These are phyloP conservation scores for Parasarocladium wereldwijsianum DNA, from an alignment of 2,329 filamentous ascomycete species.

Conservation along the genomic window DNA sequence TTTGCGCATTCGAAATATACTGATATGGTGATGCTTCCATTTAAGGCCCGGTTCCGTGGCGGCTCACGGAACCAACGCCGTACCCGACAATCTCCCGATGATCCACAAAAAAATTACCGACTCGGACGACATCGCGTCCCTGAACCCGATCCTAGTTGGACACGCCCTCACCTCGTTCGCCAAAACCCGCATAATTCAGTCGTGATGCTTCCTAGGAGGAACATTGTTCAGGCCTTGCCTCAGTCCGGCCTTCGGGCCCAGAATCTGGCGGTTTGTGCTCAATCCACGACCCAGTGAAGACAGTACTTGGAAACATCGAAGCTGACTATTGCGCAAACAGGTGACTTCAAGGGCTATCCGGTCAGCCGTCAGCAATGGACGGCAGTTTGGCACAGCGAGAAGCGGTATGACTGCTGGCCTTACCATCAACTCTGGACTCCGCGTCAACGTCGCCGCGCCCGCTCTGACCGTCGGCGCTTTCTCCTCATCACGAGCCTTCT, in stretches of 20 bases:
- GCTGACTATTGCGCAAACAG: not conserved
- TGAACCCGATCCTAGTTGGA: constrained; percentile 9
- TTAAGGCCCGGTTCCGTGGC: too few relatives aligned
- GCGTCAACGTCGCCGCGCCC: not conserved
- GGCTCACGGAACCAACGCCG: constrained; percentile 6
- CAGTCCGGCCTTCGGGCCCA: constrained; percentile 13
- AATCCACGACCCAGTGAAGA: not conserved
- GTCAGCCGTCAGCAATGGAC: constrained; percentile 17
- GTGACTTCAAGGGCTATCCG: constrained; percentile 12
- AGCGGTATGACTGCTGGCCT: constrained; percentile 10
- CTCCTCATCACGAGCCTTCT: constrained; percentile 15
- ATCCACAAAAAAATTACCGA: constrained; percentile 15
- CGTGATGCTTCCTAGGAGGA: constrained; percentile 31
- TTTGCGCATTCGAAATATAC: too few relatives aligned
- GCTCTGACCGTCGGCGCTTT: constrained; percentile 16
- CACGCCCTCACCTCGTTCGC: constrained; percentile 9
- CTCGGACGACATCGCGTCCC: constrained; percentile 4
- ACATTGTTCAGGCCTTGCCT: constrained; percentile 24
- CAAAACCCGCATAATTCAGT: constrained; percentile 7
- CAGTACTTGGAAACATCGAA: too few relatives aligned
- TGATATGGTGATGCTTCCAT: too few relatives aligned
- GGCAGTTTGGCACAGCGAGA: constrained; percentile 20
- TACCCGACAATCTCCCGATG: constrained; percentile 21
- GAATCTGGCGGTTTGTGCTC: not conserved
- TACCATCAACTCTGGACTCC: constrained; percentile 4